Evolutionary conservation across 805 yeast species (phyloP).

Genomic region (Zygoascus bituminiphila): DNA sequence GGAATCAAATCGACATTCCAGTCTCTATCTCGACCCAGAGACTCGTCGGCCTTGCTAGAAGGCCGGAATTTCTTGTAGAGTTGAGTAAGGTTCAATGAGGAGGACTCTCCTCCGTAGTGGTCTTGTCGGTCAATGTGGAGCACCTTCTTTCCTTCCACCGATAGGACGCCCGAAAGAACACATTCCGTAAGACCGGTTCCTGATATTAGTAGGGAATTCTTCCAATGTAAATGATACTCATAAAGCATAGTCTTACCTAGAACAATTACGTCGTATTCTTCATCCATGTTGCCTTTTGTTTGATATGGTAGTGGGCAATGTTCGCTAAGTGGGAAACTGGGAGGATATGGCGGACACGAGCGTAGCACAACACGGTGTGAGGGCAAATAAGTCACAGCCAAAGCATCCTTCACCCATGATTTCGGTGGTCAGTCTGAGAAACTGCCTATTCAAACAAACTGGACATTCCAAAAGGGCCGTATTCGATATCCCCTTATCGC

Average conservation of each 20-base stretch:
- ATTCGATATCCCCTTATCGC: conserved; percentile 35
- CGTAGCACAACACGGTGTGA: too few species aligned
- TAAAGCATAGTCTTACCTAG: conserved; percentile 47
- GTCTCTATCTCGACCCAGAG: conserved; percentile 86
- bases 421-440: conserved; percentile 7
- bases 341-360: neutral
- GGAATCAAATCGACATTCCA: conserved; percentile 98
- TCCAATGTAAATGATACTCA: neutral
- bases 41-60: conserved; percentile 51
- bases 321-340: neutral
- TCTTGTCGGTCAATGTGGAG: conserved; percentile 94
- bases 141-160: conserved; percentile 98
- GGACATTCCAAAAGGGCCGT: conserved; percentile 16
- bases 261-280: conserved; percentile 92
- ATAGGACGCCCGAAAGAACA: conserved; percentile 82
- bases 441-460: conserved; percentile 9
- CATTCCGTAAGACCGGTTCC: conserved; percentile 85
- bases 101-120: conserved; percentile 73
- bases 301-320: neutral
- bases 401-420: neutral
- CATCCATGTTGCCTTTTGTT: conserved; percentile 56
- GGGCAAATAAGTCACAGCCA: too few species aligned
- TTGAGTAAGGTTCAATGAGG: conserved; percentile 33
- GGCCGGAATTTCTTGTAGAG: conserved; percentile 84
- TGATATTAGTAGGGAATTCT: neutral